Evolutionary conservation across 2,329 filamentous ascomycete species (phyloP).

Genomic region (Clarireedia monteithiana): DNA sequence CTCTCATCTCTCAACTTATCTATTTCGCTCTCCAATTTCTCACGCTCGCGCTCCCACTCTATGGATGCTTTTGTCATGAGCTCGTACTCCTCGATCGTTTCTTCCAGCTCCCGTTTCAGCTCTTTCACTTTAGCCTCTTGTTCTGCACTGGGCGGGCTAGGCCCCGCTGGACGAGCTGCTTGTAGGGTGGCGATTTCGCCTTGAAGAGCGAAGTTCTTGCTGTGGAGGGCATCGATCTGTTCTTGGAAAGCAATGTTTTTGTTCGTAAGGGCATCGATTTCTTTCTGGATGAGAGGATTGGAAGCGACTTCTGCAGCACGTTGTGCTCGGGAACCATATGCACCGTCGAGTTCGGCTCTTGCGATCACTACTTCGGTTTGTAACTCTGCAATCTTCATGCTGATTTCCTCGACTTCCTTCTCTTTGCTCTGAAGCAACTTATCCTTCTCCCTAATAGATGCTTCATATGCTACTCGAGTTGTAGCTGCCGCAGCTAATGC

Average conservation of each 20-base stretch:
- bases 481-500: conserved; percentile 20
- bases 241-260: conserved; percentile 31
- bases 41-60: conserved; percentile 64
- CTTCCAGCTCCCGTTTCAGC: conserved; percentile 57
- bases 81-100: conserved; percentile 63
- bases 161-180: background rate
- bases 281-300: conserved; percentile 49
- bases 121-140: conserved; percentile 34
- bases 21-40: conserved; percentile 53
- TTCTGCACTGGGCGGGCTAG: conserved; percentile 17
- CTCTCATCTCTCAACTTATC: conserved; percentile 57
- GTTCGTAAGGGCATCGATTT: conserved; percentile 47
- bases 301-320: conserved; percentile 58
- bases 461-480: conserved; percentile 17
- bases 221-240: conserved; percentile 23
- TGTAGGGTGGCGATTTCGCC: conserved; percentile 7
- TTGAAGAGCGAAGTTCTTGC: conserved; percentile 7
- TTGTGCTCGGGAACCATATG: conserved; percentile 72
- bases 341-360: conserved; percentile 83
- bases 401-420: conserved; percentile 45
- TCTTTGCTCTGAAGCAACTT: conserved; percentile 32
- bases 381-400: conserved; percentile 56
- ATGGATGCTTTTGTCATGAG: conserved; percentile 61
- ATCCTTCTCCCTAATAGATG: conserved; percentile 18
- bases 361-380: conserved; percentile 83